Evolutionary conservation across 495 filamentous ascomycete species (phyloP).

Genomic region (Annulohypoxylon bovei): DNA sequence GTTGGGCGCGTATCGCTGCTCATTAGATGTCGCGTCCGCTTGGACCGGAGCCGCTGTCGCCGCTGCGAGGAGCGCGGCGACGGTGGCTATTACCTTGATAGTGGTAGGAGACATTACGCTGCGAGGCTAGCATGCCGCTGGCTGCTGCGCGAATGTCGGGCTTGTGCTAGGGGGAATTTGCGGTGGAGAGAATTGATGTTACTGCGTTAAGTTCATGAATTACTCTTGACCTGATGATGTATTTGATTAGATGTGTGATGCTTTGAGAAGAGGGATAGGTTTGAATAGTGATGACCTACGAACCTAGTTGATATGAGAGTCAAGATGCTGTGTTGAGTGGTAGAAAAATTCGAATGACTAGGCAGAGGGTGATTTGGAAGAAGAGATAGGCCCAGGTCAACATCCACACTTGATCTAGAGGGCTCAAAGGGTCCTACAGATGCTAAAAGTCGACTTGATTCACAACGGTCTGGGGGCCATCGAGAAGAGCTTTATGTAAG

Average conservation of each 20-base stretch:
- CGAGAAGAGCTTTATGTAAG: too few relatives aligned
- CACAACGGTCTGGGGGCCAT: too few relatives aligned
- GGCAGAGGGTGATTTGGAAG: not conserved
- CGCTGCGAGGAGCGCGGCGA: not conserved
- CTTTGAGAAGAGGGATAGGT: not conserved
- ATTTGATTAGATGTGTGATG: not conserved
- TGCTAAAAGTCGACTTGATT: not conserved
- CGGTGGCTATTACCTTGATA: not conserved
- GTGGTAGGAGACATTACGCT: not conserved
- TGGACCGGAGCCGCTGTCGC: not conserved
- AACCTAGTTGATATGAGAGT: not conserved
- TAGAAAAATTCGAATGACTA: not conserved
- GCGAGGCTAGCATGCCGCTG: not conserved
- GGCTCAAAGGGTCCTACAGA: not conserved
- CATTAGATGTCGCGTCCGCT: not conserved
- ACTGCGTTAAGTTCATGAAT: not conserved
- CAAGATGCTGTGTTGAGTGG: not conserved
- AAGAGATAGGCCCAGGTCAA: not conserved
- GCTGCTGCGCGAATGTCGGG: not conserved
- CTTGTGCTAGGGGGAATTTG: not conserved
- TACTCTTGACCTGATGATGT: not conserved
- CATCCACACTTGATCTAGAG: not conserved
- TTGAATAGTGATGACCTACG: not conserved
- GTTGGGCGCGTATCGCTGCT: constrained; percentile 1
- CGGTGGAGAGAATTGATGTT: not conserved